phyloP scores from a whole-genome alignment of 2,329 filamentous ascomycete genomes.

The Monosporascus sp. region DNA sequence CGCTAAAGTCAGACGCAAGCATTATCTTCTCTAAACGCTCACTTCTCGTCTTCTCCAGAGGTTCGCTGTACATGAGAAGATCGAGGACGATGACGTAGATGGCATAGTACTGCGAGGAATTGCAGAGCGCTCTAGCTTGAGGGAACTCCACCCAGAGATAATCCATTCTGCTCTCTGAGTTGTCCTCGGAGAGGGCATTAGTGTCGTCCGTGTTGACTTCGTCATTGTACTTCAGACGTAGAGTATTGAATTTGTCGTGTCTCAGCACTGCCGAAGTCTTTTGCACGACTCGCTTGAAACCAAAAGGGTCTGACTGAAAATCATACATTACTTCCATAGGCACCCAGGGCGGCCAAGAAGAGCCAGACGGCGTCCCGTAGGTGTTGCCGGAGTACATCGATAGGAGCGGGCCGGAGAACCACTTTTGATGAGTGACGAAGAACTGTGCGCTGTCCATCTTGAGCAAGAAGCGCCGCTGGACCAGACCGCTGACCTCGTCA shows the following conservation, averaged over 20 bases:
- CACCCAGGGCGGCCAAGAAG: conserved; percentile 96
- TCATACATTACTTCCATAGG: conserved; percentile 98
- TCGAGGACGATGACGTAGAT: conserved; percentile 98
- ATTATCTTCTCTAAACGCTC: conserved; percentile 98
- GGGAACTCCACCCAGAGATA: conserved; percentile 97
- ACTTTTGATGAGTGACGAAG: conserved; percentile 93
- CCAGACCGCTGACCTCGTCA: conserved; percentile 89
- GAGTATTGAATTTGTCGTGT: conserved; percentile 96
- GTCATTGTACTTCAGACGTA: conserved; percentile 95
- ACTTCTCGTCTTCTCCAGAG: conserved; percentile 91
- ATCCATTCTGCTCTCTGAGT: conserved; percentile 76
- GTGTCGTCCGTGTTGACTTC: conserved; percentile 68
- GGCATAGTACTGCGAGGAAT: conserved; percentile 94
- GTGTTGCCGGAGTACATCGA: conserved; percentile 92
- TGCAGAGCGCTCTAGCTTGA: conserved; percentile 87
- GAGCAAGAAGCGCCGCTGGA: conserved; percentile 88
- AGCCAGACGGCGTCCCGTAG: conserved; percentile 79
- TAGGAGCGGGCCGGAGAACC: conserved; percentile 75
- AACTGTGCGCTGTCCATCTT: conserved; percentile 98
- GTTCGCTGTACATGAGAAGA: conserved; percentile 91
- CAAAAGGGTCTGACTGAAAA: conserved; percentile 87
- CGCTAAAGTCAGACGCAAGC: conserved; percentile 96
- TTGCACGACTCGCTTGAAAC: conserved; percentile 96
- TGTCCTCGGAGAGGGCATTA: conserved; percentile 46
- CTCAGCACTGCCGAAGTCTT: conserved; percentile 91